phyloP scores from a whole-genome alignment of 208 protist genomes.

The Acanthamoeba royreba region DNA sequence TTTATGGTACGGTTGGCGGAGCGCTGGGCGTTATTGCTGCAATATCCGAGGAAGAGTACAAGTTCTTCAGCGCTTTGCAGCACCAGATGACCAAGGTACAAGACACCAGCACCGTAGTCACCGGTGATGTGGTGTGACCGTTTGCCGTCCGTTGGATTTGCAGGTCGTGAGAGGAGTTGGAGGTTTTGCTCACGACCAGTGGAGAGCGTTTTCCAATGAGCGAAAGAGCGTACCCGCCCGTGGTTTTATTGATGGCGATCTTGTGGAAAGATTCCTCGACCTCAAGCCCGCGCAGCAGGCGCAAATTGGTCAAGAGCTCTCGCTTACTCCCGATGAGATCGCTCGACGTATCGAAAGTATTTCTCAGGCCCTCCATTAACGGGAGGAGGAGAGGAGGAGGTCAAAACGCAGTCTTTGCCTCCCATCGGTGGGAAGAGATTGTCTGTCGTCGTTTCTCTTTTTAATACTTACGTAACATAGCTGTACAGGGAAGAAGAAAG shows the following conservation, averaged over 20 bases:
- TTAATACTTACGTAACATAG: neutral
- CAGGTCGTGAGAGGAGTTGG: constrained; percentile 73
- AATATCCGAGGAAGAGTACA: constrained; percentile 67
- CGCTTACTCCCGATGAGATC: neutral
- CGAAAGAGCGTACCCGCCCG: neutral
- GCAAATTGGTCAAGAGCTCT: constrained; percentile 27
- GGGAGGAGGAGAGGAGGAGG: no score
- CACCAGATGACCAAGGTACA: constrained; percentile 49
- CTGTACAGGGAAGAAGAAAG: neutral
- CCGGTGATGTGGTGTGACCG: neutral
- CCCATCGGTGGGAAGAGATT: no score
- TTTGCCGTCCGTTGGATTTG: neutral
- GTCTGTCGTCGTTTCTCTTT: neutral
- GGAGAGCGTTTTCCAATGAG: constrained; percentile 78
- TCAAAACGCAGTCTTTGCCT: neutral
- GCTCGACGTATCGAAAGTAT: neutral
- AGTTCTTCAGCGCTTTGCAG: constrained; percentile 61
- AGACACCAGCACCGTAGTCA: neutral
- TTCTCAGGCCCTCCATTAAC: neutral
- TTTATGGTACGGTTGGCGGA: constrained; percentile 76
- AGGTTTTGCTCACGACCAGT: constrained; percentile 72
- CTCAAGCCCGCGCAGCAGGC: constrained; percentile 64
- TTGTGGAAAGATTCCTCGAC: constrained; percentile 81
- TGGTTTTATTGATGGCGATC: constrained; percentile 83
- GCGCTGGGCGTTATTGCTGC: constrained; percentile 76